phyloP scores from a whole-genome alignment of 306 rosid species.

The Aeschynomene evenia region DNA sequence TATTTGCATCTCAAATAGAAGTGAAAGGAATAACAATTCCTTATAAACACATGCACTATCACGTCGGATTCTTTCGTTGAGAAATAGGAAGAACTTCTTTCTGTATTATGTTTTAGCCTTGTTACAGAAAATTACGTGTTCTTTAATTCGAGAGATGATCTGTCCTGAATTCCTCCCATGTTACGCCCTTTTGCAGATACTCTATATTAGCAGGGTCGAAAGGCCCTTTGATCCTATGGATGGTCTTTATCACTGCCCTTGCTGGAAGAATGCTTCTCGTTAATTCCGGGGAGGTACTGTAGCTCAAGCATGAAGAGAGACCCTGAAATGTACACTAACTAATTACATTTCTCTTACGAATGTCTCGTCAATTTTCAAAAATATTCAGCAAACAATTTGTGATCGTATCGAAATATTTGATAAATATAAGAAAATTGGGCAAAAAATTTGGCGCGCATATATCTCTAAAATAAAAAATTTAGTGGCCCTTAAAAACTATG shows the following conservation, averaged over 20 bases:
- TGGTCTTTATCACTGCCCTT: slow-evolving; percentile 61
- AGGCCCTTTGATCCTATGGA: slow-evolving; percentile 82
- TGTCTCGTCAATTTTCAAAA: not conserved
- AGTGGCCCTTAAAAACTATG: no score
- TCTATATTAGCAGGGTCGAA: slow-evolving; percentile 76
- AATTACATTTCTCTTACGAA: not conserved
- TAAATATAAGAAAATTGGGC: no score
- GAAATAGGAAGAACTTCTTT: no score
- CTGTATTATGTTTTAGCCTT: no score
- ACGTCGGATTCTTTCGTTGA: no score
- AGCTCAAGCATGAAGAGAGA: slow-evolving; percentile 76
- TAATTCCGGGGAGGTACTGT: slow-evolving; percentile 71
- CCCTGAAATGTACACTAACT: slow-evolving; percentile 54
- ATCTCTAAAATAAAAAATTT: no score
- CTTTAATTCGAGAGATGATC: slow-evolving; percentile 12
- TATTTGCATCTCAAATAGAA: no score
- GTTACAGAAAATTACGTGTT: not conserved
- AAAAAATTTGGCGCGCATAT: no score
- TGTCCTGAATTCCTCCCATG: slow-evolving; percentile 68
- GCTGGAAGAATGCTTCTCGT: slow-evolving; percentile 72
- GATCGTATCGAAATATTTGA: no score
- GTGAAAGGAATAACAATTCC: no score
- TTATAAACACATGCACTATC: no score
- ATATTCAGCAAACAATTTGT: not conserved
- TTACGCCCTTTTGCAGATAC: slow-evolving; percentile 56